These are phyloP conservation scores for Microdochium bolleyi DNA, from an alignment of 2,329 filamentous ascomycete genomes.

Conservation along the genomic window DNA sequence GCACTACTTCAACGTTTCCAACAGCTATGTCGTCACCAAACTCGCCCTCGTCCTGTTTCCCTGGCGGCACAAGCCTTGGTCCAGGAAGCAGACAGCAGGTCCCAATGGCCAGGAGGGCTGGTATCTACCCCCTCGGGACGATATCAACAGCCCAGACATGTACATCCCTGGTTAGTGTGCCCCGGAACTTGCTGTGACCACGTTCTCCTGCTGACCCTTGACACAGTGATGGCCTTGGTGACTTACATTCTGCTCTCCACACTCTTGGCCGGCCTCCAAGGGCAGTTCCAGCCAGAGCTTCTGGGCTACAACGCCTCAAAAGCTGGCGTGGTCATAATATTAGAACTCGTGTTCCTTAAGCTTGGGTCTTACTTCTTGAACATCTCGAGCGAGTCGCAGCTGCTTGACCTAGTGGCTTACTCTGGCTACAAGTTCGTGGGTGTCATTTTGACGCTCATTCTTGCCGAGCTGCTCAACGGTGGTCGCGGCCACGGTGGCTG, in stretches of 20 bases:
- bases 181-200: conserved; percentile 10
- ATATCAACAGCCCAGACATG: conserved; percentile 98
- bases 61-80: conserved; percentile 97
- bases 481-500: conserved; percentile 79
- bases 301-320: conserved; percentile 83
- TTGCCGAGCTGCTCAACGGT: conserved; percentile 70
- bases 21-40: conserved; percentile 92
- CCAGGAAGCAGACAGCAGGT: conserved; percentile 72
- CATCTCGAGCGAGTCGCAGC: conserved; percentile 89
- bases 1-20: conserved; percentile 99
- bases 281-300: conserved; percentile 89
- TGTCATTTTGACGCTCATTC: conserved; percentile 79
- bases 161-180: conserved; percentile 68
- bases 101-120: conserved; percentile 63
- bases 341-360: conserved; percentile 88
- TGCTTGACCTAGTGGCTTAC: conserved; percentile 91
- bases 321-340: conserved; percentile 71
- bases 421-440: conserved; percentile 98
- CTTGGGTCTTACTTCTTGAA: conserved; percentile 87
- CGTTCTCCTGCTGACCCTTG: conserved; percentile 5
- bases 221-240: conserved; percentile 79
- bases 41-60: conserved; percentile 90
- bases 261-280: conserved; percentile 79
- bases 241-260: conserved; percentile 95
- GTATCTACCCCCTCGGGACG: conserved; percentile 88